phyloP scores from a whole-genome alignment of 2,329 filamentous ascomycete genomes.

The Colletotrichum chrysophilum region DNA sequence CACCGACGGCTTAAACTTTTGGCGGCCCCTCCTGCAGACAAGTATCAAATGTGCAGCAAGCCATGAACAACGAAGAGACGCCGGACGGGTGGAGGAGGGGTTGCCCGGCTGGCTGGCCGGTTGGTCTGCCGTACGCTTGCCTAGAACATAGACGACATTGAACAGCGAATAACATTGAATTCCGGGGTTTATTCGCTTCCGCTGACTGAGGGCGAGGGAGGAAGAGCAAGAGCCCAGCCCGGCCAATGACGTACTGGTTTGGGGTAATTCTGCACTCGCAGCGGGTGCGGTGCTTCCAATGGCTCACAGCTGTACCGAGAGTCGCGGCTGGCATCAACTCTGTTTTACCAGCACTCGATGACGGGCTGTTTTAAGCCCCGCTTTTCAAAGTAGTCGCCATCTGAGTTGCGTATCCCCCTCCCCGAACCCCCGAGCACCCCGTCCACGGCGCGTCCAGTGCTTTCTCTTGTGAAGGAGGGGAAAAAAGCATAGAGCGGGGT shows the following conservation, averaged over 20 bases:
- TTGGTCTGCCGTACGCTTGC: neutral
- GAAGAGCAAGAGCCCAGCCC: neutral
- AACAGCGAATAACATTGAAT: neutral
- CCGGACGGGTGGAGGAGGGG: neutral
- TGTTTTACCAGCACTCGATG: slow-evolving; percentile 6
- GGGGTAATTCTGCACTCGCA: neutral
- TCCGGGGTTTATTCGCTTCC: neutral
- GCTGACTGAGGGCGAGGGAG: neutral
- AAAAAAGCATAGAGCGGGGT: neutral
- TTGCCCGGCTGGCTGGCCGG: neutral
- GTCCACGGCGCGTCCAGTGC: neutral
- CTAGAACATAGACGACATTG: neutral
- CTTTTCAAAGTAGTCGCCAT: neutral
- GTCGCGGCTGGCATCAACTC: neutral
- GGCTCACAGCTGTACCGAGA: neutral
- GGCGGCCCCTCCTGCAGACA: neutral
- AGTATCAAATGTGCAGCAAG: neutral
- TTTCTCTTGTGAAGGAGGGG: neutral
- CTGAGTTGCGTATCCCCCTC: neutral
- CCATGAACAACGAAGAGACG: neutral
- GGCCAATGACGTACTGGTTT: slow-evolving; percentile 11
- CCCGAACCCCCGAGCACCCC: slow-evolving; percentile 19
- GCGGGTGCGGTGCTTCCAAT: neutral
- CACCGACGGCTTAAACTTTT: slow-evolving; percentile 16
- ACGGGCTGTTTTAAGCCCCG: slow-evolving; percentile 1